Evolutionary conservation across 176 grass and related monocot species (phyloP), one percentile per base, ranked within the genome.

Genomic region (Elaeis guineensis): DNA sequence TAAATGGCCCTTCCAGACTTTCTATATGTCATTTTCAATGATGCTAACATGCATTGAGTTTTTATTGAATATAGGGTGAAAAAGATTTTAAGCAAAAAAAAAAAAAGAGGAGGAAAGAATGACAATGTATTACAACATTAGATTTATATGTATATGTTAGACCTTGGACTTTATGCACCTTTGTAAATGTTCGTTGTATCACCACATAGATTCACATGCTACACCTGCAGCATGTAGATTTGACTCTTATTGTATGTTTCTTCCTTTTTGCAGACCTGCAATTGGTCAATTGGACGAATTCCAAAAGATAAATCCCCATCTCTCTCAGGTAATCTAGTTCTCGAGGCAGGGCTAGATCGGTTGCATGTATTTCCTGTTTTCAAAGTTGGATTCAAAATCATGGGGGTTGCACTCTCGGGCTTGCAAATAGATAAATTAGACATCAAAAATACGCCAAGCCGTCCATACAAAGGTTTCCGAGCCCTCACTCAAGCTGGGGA

Each of bases 371-470:
- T 82, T 57, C 92, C 87, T 52, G 68, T 69, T 49, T 85, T 91
- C 75, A 78, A 89, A 76, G 84, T 91, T 65, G 85, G 82, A 55
- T 97, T 97, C 67, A 97, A 61, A 59, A 91, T 97, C 52, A 89
- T 91, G 84, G 93, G 93, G 68, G 73, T 78, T 64, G 93, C 87
- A 2, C 55, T 97, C 50, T 91, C 93, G 16, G 87, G 87, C 16
- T 80, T 97, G 75, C 93, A 88, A 75, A 91, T 97, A 65, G 81
- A 97, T 79, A 97, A 85, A 30, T 57, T 97, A 73, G 93, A 97
- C 17, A 60, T 91, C 2, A 89, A 63, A 73, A 91, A 85, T 52
- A 80, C 76, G 56, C 58, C 81, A 21, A 77, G 17, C 17, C 71
- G 66, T 72, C 92, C 87, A 61, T 97, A 85, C 62, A 97, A 97